These are phyloP conservation scores for Colletotrichum acutatum DNA, from an alignment of 2,329 filamentous ascomycete species.

Conservation along the genomic window DNA sequence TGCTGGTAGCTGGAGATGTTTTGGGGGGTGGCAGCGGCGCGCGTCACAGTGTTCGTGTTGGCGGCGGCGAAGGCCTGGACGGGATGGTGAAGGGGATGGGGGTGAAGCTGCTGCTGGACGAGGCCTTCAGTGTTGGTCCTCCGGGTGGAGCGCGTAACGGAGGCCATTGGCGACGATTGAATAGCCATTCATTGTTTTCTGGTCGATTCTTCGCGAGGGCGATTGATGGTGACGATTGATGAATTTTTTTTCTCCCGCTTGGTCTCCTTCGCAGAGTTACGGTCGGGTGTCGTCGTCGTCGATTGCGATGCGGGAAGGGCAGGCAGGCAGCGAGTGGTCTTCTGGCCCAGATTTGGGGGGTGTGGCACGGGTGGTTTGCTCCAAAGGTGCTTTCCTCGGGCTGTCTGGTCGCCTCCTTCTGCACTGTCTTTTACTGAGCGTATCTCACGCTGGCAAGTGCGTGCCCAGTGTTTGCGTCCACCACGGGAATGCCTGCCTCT, in stretches of 20 bases:
- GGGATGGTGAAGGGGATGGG: constrained; percentile 24
- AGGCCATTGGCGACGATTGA: constrained; percentile 56
- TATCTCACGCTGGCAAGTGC: constrained; percentile 3
- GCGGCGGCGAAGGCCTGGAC: constrained; percentile 40
- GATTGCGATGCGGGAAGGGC: constrained; percentile 30
- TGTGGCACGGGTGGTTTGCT: neutral
- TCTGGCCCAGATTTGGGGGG: constrained; percentile 10
- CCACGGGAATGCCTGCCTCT: constrained; percentile 25
- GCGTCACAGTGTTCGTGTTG: constrained; percentile 44
- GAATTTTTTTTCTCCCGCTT: neutral
- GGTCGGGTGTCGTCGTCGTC: constrained; percentile 17
- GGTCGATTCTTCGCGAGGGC: constrained; percentile 24
- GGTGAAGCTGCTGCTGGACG: constrained; percentile 40
- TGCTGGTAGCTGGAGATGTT: constrained; percentile 46
- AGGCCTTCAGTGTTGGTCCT: constrained; percentile 56
- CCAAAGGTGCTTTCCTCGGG: neutral
- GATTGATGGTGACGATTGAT: constrained; percentile 29
- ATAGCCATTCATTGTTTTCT: constrained; percentile 43
- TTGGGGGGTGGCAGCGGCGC: constrained; percentile 43
- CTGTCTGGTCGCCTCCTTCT: neutral
- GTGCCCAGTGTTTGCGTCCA: constrained; percentile 21
- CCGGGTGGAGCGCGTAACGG: constrained; percentile 62
- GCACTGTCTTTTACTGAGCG: constrained; percentile 14
- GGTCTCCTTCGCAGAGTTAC: constrained; percentile 14
- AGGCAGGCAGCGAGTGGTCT: neutral